These are phyloP conservation scores for Neonectria hederae DNA, from an alignment of 2,329 filamentous ascomycete genomes.

Conservation along the genomic window DNA sequence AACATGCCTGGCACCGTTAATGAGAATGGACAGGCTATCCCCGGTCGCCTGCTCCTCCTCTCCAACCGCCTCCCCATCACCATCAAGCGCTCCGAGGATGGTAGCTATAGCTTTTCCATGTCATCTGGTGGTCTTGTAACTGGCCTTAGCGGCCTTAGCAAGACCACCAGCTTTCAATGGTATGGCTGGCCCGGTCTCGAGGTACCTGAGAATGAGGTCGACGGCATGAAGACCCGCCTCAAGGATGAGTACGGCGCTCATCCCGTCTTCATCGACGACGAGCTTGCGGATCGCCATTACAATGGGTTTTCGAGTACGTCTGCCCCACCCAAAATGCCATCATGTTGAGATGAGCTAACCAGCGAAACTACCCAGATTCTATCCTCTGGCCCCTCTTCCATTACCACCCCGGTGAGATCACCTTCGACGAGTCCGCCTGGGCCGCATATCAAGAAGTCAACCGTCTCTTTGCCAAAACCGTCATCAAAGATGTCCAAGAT, in stretches of 20 bases:
- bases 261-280: slow-evolving; percentile 92
- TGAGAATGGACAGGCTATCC: slow-evolving; percentile 45
- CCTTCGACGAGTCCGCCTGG: slow-evolving; percentile 96
- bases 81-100: slow-evolving; percentile 92
- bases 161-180: slow-evolving; percentile 96
- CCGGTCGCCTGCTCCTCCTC: slow-evolving; percentile 77
- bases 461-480: slow-evolving; percentile 86
- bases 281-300: slow-evolving; percentile 94
- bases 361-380: slow-evolving; percentile 68
- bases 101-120: slow-evolving; percentile 93
- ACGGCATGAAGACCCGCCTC: slow-evolving; percentile 77
- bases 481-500: slow-evolving; percentile 88
- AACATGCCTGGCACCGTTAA: slow-evolving; percentile 51
- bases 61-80: slow-evolving; percentile 97
- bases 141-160: slow-evolving; percentile 88
- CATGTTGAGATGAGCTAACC: slow-evolving; percentile 11
- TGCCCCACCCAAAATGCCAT: not conserved
- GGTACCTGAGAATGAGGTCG: slow-evolving; percentile 84
- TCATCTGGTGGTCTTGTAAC: slow-evolving; percentile 96
- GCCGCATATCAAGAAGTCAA: slow-evolving; percentile 93
- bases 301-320: slow-evolving; percentile 94
- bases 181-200: slow-evolving; percentile 98
- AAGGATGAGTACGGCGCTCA: slow-evolving; percentile 89
- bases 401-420: slow-evolving; percentile 98
- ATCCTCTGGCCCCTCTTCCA: slow-evolving; percentile 99